phyloP scores from a whole-genome alignment of 768 basidiomycete species.

The Termitomyces sp. region DNA sequence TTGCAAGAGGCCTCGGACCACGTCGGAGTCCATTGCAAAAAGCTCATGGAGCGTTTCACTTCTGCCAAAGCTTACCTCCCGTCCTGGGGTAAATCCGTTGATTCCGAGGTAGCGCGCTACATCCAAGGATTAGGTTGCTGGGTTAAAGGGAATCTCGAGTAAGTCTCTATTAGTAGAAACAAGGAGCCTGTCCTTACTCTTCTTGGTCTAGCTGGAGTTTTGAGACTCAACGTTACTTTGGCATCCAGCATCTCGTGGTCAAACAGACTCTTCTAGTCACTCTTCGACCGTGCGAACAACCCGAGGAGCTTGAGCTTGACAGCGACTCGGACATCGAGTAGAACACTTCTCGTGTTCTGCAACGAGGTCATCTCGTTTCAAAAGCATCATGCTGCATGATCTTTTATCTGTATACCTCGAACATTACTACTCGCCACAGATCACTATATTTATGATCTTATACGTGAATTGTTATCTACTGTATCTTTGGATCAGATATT shows the following conservation, averaged over 20 bases:
- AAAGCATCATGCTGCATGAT: neutral
- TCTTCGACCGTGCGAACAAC: constrained; percentile 32
- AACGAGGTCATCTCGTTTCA: neutral
- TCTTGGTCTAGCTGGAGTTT: constrained; percentile 50
- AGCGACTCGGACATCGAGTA: constrained; percentile 36
- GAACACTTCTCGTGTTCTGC: constrained; percentile 2
- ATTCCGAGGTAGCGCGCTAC: constrained; percentile 45
- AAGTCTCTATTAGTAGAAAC: constrained; percentile 14
- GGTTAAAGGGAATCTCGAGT: constrained; percentile 58
- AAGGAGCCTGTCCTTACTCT: constrained; percentile 10
- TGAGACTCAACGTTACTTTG: constrained; percentile 65
- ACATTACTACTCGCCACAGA: neutral
- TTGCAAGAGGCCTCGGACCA: constrained; percentile 57
- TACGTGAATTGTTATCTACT: neutral
- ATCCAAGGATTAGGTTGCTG: constrained; percentile 53
- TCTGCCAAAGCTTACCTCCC: constrained; percentile 38
- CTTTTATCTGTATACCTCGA: neutral
- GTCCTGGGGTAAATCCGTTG: constrained; percentile 42
- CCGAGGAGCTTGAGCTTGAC: constrained; percentile 27
- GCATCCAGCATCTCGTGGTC: constrained; percentile 45
- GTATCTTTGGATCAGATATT: constrained; percentile 8
- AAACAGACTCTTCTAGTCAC: constrained; percentile 40
- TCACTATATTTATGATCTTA: neutral
- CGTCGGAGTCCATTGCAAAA: constrained; percentile 44
- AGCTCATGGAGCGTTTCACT: constrained; percentile 46